phyloP scores from a whole-genome alignment of 2,329 filamentous ascomycete genomes.

The Tolypocladium inflatum region DNA sequence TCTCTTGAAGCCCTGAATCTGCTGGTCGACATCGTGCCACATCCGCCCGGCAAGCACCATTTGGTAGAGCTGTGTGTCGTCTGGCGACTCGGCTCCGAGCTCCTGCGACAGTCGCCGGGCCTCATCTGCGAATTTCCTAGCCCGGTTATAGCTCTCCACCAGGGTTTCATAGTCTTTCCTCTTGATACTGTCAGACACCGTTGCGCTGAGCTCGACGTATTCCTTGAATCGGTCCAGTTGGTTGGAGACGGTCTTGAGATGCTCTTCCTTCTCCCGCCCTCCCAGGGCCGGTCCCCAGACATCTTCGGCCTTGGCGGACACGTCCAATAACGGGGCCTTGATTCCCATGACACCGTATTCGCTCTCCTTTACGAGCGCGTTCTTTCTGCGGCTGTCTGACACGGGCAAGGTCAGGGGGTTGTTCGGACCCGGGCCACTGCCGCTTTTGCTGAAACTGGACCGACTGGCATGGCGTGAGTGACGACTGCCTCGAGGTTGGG shows the following conservation, averaged over 20 bases:
- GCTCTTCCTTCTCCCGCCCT: constrained; percentile 83
- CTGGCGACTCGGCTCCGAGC: constrained; percentile 46
- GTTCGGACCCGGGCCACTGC: constrained; percentile 24
- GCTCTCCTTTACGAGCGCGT: constrained; percentile 84
- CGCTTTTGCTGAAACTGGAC: constrained; percentile 51
- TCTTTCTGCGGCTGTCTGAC: constrained; percentile 64
- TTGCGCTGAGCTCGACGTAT: constrained; percentile 70
- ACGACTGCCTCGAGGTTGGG: constrained; percentile 29
- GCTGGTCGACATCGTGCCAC: constrained; percentile 89
- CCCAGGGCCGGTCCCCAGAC: constrained; percentile 93
- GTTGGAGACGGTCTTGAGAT: constrained; percentile 66
- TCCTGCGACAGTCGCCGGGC: constrained; percentile 58
- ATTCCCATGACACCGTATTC: constrained; percentile 86
- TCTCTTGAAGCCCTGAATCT: constrained; percentile 78
- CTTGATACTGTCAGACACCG: constrained; percentile 76
- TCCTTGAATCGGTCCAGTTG: constrained; percentile 72
- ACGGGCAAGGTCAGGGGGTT: constrained; percentile 27
- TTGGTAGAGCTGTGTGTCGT: constrained; percentile 73
- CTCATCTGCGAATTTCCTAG: constrained; percentile 73
- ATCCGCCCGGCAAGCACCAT: constrained; percentile 84
- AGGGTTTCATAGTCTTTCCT: constrained; percentile 83
- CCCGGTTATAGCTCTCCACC: constrained; percentile 76
- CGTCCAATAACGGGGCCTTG: constrained; percentile 77
- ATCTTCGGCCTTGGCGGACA: constrained; percentile 89
- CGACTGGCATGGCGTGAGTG: constrained; percentile 62